A percentile compares a stretch with the other conserved stretches of the same genome.
These are phyloP conservation scores for Periconia macrospinosa DNA, from an alignment of 2,329 filamentous ascomycete genomes.

Conservation along the genomic window DNA sequence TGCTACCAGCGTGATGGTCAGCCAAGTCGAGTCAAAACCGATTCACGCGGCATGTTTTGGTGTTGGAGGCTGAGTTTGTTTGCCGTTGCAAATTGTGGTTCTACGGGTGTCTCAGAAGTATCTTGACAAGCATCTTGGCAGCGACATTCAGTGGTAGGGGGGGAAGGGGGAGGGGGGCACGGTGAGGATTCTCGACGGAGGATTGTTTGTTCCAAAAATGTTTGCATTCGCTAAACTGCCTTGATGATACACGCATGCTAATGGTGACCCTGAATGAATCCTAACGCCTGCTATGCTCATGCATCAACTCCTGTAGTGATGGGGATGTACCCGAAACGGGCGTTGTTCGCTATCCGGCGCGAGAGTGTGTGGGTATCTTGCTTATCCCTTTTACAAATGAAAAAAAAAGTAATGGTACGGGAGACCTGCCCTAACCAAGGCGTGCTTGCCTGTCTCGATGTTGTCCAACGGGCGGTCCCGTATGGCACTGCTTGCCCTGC, in stretches of 20 bases:
- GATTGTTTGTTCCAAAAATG: neutral
- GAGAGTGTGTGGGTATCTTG: neutral
- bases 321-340: neutral
- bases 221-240: neutral
- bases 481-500: neutral
- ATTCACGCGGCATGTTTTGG: too few species aligned
- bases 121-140: too few species aligned
- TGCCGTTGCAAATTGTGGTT: too few species aligned
- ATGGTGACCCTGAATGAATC: neutral
- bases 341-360: neutral
- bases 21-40: neutral
- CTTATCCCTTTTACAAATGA: neutral
- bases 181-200: neutral
- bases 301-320: neutral
- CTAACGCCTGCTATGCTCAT: neutral
- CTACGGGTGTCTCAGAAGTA: too few species aligned
- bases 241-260: neutral
- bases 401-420: neutral
- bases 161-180: too few species aligned
- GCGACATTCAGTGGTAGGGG: too few species aligned
- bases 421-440: neutral
- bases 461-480: neutral
- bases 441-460: neutral
- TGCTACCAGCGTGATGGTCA: neutral
- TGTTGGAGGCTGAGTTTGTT: too few species aligned